Percentiles rank a stretch among this genome's conserved stretches.
phyloP scores from a whole-genome alignment of 2,329 filamentous ascomycete species.

The Erysiphe pulchra region DNA sequence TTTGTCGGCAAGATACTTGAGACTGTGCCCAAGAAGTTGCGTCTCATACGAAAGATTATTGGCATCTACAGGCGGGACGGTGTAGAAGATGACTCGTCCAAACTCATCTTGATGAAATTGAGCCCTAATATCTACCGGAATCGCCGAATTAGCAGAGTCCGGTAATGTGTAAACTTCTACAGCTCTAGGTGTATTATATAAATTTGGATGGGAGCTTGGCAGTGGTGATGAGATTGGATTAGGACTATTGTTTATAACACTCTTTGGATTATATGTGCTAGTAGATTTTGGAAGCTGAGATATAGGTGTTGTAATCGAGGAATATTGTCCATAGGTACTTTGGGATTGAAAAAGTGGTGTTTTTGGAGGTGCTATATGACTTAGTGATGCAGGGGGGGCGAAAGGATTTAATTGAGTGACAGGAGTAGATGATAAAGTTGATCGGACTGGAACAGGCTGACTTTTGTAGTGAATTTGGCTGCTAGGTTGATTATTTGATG shows the following conservation, averaged over 20 bases:
- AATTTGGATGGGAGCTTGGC: conserved; percentile 9
- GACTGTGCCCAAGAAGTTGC: conserved; percentile 19
- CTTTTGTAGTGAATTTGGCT: conserved; percentile 9
- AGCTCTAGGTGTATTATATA: conserved; percentile 32
- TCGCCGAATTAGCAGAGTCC: conserved; percentile 34
- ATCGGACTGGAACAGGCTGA: conserved; percentile 7
- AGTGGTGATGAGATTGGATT: conserved; percentile 4
- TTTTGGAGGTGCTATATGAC: conserved; percentile 3
- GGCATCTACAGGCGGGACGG: conserved; percentile 31
- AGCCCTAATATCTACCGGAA: conserved; percentile 35
- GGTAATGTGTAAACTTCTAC: conserved; percentile 38
- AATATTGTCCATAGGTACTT: conserved; percentile 5
- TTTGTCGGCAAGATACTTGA: conserved; percentile 23
- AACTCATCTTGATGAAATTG: conserved; percentile 41
- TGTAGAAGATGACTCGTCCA: conserved; percentile 42
- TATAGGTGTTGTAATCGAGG: conserved; percentile 5
- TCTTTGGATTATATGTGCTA: conserved; percentile 8
- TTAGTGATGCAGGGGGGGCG: conserved; percentile 6
- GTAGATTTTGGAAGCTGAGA: conserved; percentile 8
- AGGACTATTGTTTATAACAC: conserved; percentile 4
- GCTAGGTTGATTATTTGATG: conserved; percentile 4
- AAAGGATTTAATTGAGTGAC: conserved; percentile 10
- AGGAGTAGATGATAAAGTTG: conserved; percentile 11
- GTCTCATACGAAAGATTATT: conserved; percentile 8
- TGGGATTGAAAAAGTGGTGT: conserved; percentile 6